Base-by-base conservation (phyloP, 164 flowering plant species). In the Vitis cinerea region DNA sequence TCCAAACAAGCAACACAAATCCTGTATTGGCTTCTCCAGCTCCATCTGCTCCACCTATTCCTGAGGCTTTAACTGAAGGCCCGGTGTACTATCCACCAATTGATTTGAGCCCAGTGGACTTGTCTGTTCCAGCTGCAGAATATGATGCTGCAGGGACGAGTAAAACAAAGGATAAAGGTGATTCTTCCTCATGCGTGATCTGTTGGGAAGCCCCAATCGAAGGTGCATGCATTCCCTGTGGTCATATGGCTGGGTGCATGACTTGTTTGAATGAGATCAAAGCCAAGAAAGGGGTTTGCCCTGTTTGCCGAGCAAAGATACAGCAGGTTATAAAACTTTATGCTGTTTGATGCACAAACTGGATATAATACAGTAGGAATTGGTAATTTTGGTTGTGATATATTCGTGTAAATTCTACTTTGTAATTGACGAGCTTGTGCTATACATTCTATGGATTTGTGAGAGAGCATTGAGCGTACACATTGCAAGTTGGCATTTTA, bases 231-330 rank as follows among this genome's bases (percentile, higher is more conserved):
- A 55, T 70, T 51, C 72, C 72, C 52, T 70, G 72, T 70, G 72
- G 72, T 70, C 72, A 70, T 59, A 62, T 70, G 72, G 72, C 72
- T 17, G 72, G 66, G 9, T 70, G 72, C 37, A 70, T 70, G 72
- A 52, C 66, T 13, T 70, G 72, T 62, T 70, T 70, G 58, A 62
- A 15, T 16, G 61, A 70, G 59, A 70, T 70, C 59, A 70, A 70
- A 70, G 29, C 59, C 10, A 62, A 70, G 60, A 70, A 70, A 51
- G 72, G 72, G 14, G 59, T 31, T 61, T 70, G 72, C 8, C 72
- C 72, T 17, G 66, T 70, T 61, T 70, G 72, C 50, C 65, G 72
- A 23, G 50, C 72, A 16, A 62, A 70, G 49, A 61, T 70, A 53
- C 37, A 8, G 30, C 59, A 70, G 65, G 66, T 70, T 57, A 44